A percentile compares a stretch with the other conserved stretches of the same genome.
phyloP scores from a whole-genome alignment of 768 basidiomycete genomes.

The Auricularia heimuer region DNA sequence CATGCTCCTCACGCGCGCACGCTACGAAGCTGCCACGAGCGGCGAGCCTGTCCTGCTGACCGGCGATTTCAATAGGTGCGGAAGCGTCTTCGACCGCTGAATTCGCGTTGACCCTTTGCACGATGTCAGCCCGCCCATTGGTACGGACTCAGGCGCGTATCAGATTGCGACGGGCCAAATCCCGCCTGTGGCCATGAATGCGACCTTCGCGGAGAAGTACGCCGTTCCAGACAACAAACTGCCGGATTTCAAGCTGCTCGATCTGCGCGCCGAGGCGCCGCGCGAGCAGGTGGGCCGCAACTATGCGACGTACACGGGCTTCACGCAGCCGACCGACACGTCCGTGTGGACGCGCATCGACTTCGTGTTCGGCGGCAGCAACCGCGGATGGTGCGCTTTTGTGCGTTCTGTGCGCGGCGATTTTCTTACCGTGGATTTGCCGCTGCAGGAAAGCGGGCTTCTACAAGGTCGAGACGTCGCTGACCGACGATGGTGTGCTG shows the following conservation, averaged over 20 bases:
- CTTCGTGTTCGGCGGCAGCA: slow-evolving; percentile 43
- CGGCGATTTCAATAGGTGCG: slow-evolving; percentile 46
- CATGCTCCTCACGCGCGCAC: slow-evolving; percentile 41
- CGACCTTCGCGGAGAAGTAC: slow-evolving; percentile 34
- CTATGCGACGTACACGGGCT: slow-evolving; percentile 41
- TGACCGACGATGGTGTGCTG: slow-evolving; percentile 43
- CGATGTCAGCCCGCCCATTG: slow-evolving; percentile 21
- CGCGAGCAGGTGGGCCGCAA: slow-evolving; percentile 33
- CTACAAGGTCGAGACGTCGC: slow-evolving; percentile 32
- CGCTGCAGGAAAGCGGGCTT: slow-evolving; percentile 24
- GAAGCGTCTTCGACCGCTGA: background rate
- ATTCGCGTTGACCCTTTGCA: background rate
- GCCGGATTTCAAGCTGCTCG: slow-evolving; percentile 33
- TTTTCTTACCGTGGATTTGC: background rate
- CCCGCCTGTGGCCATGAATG: slow-evolving; percentile 32
- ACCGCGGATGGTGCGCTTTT: slow-evolving; percentile 32
- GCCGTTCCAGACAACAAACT: slow-evolving; percentile 19
- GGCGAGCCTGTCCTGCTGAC: slow-evolving; percentile 35
- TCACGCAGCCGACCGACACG: slow-evolving; percentile 31
- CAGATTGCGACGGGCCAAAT: slow-evolving; percentile 35
- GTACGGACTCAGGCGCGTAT: slow-evolving; percentile 40
- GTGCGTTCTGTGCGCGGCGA: background rate
- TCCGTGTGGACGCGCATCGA: slow-evolving; percentile 35
- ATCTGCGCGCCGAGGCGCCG: slow-evolving; percentile 34
- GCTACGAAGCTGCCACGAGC: slow-evolving; percentile 36